Base-by-base conservation (phyloP, 108 stramenopile genomes). In the Skeletonema marinoi region DNA sequence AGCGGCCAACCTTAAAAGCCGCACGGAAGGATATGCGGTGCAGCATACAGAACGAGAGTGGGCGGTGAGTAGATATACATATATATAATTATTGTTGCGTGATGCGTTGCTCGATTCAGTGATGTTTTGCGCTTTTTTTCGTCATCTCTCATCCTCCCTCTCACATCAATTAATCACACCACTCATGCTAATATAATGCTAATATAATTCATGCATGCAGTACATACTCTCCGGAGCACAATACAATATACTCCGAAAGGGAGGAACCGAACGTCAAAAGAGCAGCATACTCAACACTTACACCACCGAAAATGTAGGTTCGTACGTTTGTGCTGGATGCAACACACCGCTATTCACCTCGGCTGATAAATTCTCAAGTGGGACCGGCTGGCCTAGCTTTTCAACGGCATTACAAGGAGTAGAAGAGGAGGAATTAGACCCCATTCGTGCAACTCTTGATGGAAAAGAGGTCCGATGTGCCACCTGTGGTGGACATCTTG, bases 361-460 rank as follows among this genome's bases (percentile, higher is more conserved):
- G 2, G 14, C 35, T 2, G 59, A 81, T n/a, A 89, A 89, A 78
- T 89, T 78, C 72, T 70, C 83, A 63, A 77, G 74, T 29, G 83
- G 85, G 25, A 89, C 87, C 9, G 88, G 88, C 51, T 89, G 88
- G 88, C 88, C 88, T 13, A 68, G 65, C 60, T 88, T 88, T 62
- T 68, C 56, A 68, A 44, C 58, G 41, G 68, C 85, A 6, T n/a
- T 82, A 30, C 71, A 74, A 51, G 68, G 54, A 7, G 84, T 85
- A 8, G 84, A 83, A 51, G 82, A 84, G 6, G 78, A 75, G 31
- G 85, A 83, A 50, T 38, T 71, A 13, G 17, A 54, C 35, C 85
- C 86, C 38, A 33, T 66, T 6, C 46, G 41, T 35, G 80, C 75
- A 7, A 75, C 71, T 33, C 21, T 75, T 58, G 32, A 69, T 21